Percentiles rank a stretch among this genome's conserved stretches.
Conservation (phyloP, 768 basidiomycete species). For the Tulasnella calospora region DNA sequence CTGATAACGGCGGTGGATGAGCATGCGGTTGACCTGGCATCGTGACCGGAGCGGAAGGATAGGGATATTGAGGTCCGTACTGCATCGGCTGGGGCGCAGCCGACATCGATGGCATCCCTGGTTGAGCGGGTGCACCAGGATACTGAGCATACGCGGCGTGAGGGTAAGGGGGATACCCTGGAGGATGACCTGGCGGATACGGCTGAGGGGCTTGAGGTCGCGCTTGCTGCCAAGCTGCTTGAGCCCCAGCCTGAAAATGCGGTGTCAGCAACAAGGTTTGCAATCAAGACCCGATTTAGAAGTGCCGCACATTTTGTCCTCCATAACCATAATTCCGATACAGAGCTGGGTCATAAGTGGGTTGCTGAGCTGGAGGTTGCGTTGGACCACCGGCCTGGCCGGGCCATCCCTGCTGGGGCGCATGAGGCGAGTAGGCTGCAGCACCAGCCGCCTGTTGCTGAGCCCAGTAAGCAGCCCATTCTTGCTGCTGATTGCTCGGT, state of each 20-base stretch:
- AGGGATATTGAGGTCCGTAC: slow-evolving; percentile 27
- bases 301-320: slow-evolving; percentile 39
- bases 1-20: slow-evolving; percentile 30
- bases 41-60: background rate
- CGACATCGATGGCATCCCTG: slow-evolving; percentile 24
- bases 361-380: slow-evolving; percentile 51
- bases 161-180: slow-evolving; percentile 55
- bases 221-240: slow-evolving; percentile 41
- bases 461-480: slow-evolving; percentile 76
- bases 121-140: slow-evolving; percentile 30
- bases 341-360: slow-evolving; percentile 74
- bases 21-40: slow-evolving; percentile 14
- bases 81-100: slow-evolving; percentile 27
- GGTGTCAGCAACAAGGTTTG: slow-evolving; percentile 26
- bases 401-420: slow-evolving; percentile 38
- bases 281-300: slow-evolving; percentile 44
- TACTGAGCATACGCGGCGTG: slow-evolving; percentile 36
- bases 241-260: slow-evolving; percentile 25
- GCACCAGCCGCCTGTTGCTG: slow-evolving; percentile 47
- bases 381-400: slow-evolving; percentile 56
- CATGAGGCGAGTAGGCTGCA: slow-evolving; percentile 41
- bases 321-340: slow-evolving; percentile 94
- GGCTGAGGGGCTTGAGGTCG: slow-evolving; percentile 54
- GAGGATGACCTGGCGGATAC: slow-evolving; percentile 37
- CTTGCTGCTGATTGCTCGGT: slow-evolving; percentile 44